These are phyloP conservation scores for Papiliotrema laurentii DNA, from an alignment of 1,284 basidiomycete species.

Conservation along the genomic window DNA sequence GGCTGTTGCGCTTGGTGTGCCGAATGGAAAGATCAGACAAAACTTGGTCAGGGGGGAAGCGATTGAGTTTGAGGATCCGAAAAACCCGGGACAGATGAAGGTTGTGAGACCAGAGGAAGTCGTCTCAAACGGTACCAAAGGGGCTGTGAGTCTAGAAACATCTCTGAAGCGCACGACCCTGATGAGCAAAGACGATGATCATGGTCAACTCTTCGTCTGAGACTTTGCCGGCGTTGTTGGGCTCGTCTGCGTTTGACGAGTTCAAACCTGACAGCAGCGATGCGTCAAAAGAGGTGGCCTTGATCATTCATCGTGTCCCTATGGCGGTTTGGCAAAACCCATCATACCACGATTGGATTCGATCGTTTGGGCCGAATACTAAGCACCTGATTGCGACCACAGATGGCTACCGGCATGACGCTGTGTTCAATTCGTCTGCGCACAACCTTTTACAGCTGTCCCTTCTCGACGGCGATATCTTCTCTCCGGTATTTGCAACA, in stretches of 20 bases:
- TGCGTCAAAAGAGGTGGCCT: slow-evolving; percentile 48
- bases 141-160: slow-evolving; percentile 33
- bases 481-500: slow-evolving; percentile 61
- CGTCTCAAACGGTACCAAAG: slow-evolving; percentile 38
- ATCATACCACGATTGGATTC: slow-evolving; percentile 69
- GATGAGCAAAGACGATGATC: slow-evolving; percentile 24
- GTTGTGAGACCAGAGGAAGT: slow-evolving; percentile 48
- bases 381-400: slow-evolving; percentile 67
- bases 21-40: slow-evolving; percentile 54
- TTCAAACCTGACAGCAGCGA: slow-evolving; percentile 41
- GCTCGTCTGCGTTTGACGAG: slow-evolving; percentile 53
- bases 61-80: slow-evolving; percentile 46
- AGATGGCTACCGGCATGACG: slow-evolving; percentile 59
- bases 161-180: neutral
- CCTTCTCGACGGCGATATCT: slow-evolving; percentile 67
- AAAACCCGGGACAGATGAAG: slow-evolving; percentile 56
- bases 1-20: slow-evolving; percentile 64
- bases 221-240: slow-evolving; percentile 47
- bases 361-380: slow-evolving; percentile 57
- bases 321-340: slow-evolving; percentile 63
- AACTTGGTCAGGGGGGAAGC: slow-evolving; percentile 48
- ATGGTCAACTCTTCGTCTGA: slow-evolving; percentile 34
- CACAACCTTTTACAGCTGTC: slow-evolving; percentile 68
- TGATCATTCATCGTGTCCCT: slow-evolving; percentile 65
- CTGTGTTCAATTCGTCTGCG: slow-evolving; percentile 71